Evolutionary conservation across 139 green algal genomes (phyloP).

Genomic region (Gonium pectorale): DNA sequence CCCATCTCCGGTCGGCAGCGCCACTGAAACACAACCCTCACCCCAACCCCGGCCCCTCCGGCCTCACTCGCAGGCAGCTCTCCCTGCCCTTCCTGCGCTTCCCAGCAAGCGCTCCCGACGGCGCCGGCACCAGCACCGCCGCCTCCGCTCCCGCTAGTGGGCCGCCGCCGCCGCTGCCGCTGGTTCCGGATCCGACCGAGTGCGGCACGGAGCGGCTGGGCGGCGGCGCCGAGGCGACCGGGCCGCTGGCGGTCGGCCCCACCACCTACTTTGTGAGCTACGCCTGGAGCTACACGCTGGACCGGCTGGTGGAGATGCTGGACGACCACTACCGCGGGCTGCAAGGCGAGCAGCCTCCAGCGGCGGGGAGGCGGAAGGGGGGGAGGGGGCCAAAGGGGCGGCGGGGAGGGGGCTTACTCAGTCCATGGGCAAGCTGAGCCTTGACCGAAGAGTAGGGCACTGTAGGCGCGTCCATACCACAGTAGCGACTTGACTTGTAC

Average conservation of each 20-base stretch:
- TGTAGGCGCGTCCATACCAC: too few relatives aligned
- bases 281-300: slow-evolving; percentile 27
- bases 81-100: neutral
- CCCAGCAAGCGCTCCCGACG: neutral
- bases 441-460: too few relatives aligned
- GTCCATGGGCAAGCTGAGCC: too few relatives aligned
- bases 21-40: too few relatives aligned
- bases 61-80: neutral
- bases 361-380: too few relatives aligned
- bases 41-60: neutral
- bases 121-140: neutral
- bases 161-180: too few relatives aligned
- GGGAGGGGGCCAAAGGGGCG: too few relatives aligned
- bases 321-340: neutral
- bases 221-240: neutral
- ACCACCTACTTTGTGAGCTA: slow-evolving; percentile 26
- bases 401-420: too few relatives aligned
- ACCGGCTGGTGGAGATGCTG: slow-evolving; percentile 1
- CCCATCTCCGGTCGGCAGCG: too few relatives aligned
- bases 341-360: neutral
- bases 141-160: too few relatives aligned
- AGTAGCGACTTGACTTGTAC: too few relatives aligned
- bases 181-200: neutral
- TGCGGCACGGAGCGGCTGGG: neutral
- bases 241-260: neutral